These are phyloP conservation scores for Talaromyces atroroseus DNA, from an alignment of 2,329 filamentous ascomycete genomes.

Conservation along the genomic window DNA sequence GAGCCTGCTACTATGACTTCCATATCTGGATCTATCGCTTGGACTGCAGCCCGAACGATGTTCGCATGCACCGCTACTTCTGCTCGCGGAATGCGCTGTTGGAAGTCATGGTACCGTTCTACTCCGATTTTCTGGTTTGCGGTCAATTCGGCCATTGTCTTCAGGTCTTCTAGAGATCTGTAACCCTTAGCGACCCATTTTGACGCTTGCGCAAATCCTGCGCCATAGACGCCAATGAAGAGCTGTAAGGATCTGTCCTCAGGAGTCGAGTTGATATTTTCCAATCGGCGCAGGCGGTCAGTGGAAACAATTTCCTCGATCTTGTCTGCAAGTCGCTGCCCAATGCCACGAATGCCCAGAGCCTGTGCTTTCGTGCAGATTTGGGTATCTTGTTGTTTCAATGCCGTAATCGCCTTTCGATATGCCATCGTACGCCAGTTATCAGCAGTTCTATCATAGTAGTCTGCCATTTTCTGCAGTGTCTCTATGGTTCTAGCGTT, in stretches of 20 bases:
- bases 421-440: conserved; percentile 72
- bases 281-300: conserved; percentile 63
- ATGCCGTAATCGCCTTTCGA: conserved; percentile 66
- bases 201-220: conserved; percentile 63
- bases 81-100: conserved; percentile 66
- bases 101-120: conserved; percentile 74
- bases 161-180: conserved; percentile 67
- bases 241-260: conserved; percentile 59
- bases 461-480: conserved; percentile 70
- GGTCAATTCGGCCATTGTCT: conserved; percentile 56
- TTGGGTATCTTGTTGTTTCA: conserved; percentile 60
- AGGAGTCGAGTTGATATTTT: conserved; percentile 63
- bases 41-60: conserved; percentile 57
- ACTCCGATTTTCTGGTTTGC: conserved; percentile 69
- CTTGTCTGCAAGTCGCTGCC: conserved; percentile 68
- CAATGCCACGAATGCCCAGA: conserved; percentile 61
- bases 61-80: conserved; percentile 68
- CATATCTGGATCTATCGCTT: conserved; percentile 56
- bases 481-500: conserved; percentile 72
- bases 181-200: conserved; percentile 73
- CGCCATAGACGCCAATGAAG: conserved; percentile 76
- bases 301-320: conserved; percentile 85
- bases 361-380: conserved; percentile 68
- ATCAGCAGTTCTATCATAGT: conserved; percentile 71
- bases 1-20: conserved; percentile 75